Evolutionary conservation across 306 rosid genomes (phyloP).

Genomic region (Potentilla sterilis): DNA sequence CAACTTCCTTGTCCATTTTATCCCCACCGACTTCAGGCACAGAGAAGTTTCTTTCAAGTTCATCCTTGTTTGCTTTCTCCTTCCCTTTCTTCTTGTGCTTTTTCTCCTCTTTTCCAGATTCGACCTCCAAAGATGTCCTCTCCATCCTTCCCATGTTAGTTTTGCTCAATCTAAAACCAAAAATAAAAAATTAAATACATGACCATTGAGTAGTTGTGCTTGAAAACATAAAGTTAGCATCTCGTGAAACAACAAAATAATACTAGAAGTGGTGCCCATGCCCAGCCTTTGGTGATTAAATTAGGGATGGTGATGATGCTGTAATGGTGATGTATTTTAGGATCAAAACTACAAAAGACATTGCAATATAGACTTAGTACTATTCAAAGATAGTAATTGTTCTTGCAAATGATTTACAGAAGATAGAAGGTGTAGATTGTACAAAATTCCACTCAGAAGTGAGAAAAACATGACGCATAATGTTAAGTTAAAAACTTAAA

Average conservation of each 20-base stretch:
- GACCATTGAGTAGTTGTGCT: neutral
- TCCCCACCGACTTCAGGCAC: neutral
- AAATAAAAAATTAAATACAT: neutral
- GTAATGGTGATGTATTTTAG: too few species aligned
- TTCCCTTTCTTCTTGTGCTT: constrained; percentile 8
- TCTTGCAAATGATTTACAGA: too few species aligned
- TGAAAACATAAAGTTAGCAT: neutral
- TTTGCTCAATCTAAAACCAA: neutral
- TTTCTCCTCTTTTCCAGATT: constrained; percentile 12
- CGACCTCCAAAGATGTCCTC: neutral
- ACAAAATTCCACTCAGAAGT: too few species aligned
- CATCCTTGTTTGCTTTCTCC: neutral
- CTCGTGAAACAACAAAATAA: neutral
- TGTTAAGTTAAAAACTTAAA: too few species aligned
- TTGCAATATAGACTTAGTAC: too few species aligned
- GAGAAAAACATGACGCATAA: too few species aligned
- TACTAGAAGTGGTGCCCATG: too few species aligned
- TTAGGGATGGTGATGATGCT: too few species aligned
- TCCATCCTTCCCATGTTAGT: neutral
- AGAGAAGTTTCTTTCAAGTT: neutral
- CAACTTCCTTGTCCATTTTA: neutral
- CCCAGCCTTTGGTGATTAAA: too few species aligned
- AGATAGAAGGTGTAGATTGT: too few species aligned
- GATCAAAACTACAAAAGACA: too few species aligned
- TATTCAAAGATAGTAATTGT: too few species aligned